Base-by-base conservation (phyloP, 306 rosid species). In the Alnus glutinosa region DNA sequence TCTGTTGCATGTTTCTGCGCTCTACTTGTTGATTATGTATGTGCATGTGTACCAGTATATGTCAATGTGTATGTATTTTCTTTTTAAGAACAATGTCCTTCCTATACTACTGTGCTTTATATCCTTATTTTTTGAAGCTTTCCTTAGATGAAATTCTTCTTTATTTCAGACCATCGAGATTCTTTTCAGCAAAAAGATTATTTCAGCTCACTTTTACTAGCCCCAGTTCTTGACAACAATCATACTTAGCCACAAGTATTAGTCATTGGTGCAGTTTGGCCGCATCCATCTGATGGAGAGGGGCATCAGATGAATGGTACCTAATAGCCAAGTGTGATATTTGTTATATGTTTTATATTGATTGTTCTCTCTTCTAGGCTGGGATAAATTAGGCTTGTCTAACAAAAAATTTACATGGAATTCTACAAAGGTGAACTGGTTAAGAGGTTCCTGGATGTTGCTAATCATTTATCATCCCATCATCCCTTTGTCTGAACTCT, bases 131-230 rank as follows among this genome's bases (percentile, higher is more conserved):
- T 77, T 47, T 77, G 54, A 83, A 63, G 80, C 70, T 78, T 71
- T 47, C 57, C 75, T 70, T 55, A 76, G 77, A 86, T 47, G 75
- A 79, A 9, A 80, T 64, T 66, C 63, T 84, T 79, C 74, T 78
- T 70, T 78, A 48, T 83, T 86, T 77, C 96, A 95, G 99, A 90
- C 98, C 74, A 88, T 95, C 32, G 99, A 95, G 92, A 91, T 87
- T 85, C 90, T 95, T 67, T 89, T 90, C 91, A 90, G 97, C 90
- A 91, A 90, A 73, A 91, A 80, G 89, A 87, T 90, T 19, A 23
- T 83, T 89, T 92, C 86, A 32, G 44, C 44, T 32, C 42, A 62
- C 44, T 61, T 61, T 59, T 61, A 32, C 44, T 30, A 30, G 44
- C 39, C 15, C 39, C 30, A 57, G 19, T 19, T 57, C 63, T 57